Conservation (phyloP, 192 early-diverging fungal species). For the Obelidium mucronatum region DNA sequence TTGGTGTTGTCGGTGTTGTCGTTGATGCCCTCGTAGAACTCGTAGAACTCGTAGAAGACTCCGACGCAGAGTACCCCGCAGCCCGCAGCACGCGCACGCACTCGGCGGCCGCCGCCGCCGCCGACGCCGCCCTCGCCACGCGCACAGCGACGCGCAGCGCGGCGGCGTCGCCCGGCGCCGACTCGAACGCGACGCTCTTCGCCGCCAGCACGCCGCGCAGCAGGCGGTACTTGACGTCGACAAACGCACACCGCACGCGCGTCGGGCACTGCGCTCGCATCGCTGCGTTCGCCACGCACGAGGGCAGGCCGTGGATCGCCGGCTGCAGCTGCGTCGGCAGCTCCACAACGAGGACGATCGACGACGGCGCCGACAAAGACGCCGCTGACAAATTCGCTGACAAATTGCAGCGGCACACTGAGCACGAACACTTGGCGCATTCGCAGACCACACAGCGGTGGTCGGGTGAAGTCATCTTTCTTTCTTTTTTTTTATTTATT, state of each 20-base stretch:
- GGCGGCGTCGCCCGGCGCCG: background rate
- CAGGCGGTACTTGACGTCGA: conserved; percentile 23
- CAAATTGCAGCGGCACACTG: conserved; percentile 26
- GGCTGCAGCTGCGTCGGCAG: background rate
- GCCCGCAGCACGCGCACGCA: background rate
- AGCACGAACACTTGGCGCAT: conserved; percentile 28
- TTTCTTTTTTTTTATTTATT: background rate
- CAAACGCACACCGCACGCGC: conserved; percentile 15
- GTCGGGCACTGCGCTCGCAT: conserved; percentile 8
- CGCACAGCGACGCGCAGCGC: background rate
- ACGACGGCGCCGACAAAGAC: background rate
- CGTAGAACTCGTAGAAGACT: background rate
- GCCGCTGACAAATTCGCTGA: background rate
- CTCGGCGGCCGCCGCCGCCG: background rate
- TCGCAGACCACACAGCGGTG: conserved; percentile 15
- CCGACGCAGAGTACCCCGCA: background rate
- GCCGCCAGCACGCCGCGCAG: background rate
- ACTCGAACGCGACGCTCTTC: conserved; percentile 7
- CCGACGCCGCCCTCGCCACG: background rate
- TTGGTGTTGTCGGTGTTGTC: background rate
- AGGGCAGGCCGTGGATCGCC: background rate
- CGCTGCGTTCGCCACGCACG: conserved; percentile 4
- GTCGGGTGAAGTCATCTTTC: background rate
- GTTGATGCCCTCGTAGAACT: background rate
- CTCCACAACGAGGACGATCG: background rate